Evolutionary conservation across 257 asterid genomes (phyloP).

Genomic region (Nicotiana knightiana): DNA sequence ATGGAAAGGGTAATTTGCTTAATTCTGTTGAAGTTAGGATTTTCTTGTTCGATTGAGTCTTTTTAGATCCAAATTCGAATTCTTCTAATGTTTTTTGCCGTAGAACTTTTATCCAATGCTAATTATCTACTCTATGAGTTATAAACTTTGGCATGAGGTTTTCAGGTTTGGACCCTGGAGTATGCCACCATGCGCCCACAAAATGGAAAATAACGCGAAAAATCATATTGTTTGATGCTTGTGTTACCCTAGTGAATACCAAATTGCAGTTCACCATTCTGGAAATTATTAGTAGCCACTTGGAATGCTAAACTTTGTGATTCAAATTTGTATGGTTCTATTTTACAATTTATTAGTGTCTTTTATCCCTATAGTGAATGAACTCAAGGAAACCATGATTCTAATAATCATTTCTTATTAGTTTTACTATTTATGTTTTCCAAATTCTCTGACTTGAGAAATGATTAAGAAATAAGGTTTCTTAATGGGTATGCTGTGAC

Average conservation of each 20-base stretch:
- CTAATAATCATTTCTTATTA: background rate
- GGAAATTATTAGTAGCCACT: background rate
- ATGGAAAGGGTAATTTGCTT: background rate
- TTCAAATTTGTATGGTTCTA: background rate
- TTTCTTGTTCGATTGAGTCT: background rate
- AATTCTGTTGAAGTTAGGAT: background rate
- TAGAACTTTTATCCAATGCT: background rate
- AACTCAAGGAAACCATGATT: background rate
- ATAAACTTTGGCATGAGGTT: too few relatives aligned
- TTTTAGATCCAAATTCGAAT: background rate
- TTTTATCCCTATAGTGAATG: too few relatives aligned
- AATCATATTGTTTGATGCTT: background rate
- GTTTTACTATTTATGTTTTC: background rate
- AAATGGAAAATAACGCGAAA: background rate
- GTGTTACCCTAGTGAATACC: background rate
- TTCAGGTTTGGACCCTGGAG: too few relatives aligned
- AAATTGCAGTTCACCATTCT: background rate
- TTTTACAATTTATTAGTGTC: background rate
- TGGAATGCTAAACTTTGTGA: background rate
- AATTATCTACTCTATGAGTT: too few relatives aligned
- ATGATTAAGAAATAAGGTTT: background rate
- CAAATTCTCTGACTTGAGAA: background rate
- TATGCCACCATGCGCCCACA: background rate
- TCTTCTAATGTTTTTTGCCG: background rate
- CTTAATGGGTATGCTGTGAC: background rate